Percentiles rank a stretch among this genome's conserved stretches.
Conservation (phyloP, 2,329 filamentous ascomycete species). For the Hypoxylon sp. region DNA sequence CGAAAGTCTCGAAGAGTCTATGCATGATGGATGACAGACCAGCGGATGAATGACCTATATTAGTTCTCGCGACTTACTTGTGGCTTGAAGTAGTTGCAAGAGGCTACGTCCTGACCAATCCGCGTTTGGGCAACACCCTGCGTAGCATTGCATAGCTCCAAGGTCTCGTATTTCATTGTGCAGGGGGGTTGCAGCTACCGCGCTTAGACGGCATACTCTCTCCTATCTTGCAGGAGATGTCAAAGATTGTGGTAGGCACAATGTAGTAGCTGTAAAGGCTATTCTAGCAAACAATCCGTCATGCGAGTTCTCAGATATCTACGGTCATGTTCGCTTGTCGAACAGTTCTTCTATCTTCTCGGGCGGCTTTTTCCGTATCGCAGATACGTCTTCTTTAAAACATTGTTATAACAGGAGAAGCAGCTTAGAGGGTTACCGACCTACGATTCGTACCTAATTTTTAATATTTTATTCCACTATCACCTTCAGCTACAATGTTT, state of each 20-base stretch:
- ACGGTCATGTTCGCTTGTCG: not conserved
- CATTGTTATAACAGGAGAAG: no score
- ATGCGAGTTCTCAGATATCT: constrained; percentile 19
- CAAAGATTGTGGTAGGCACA: constrained; percentile 23
- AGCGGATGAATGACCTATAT: constrained; percentile 22
- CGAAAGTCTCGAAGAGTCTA: not conserved
- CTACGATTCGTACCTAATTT: no score
- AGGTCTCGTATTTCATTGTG: constrained; percentile 35
- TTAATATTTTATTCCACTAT: constrained; percentile 14
- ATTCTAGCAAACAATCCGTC: constrained; percentile 4
- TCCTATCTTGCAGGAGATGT: constrained; percentile 30
- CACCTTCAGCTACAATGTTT: constrained; percentile 42
- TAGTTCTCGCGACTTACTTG: constrained; percentile 27
- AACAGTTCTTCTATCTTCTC: constrained; percentile 1
- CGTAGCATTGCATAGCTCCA: constrained; percentile 33
- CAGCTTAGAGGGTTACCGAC: no score
- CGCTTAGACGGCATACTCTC: constrained; percentile 20
- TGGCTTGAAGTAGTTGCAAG: constrained; percentile 30
- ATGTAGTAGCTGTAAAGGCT: constrained; percentile 11
- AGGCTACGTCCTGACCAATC: constrained; percentile 21
- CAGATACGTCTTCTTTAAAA: no score
- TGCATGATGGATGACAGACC: not conserved
- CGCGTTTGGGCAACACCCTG: constrained; percentile 17
- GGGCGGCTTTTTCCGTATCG: not conserved
- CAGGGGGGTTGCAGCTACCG: constrained; percentile 29